Conservation (phyloP, 306 rosid genomes). For the Chamaecrista fasciculata region DNA sequence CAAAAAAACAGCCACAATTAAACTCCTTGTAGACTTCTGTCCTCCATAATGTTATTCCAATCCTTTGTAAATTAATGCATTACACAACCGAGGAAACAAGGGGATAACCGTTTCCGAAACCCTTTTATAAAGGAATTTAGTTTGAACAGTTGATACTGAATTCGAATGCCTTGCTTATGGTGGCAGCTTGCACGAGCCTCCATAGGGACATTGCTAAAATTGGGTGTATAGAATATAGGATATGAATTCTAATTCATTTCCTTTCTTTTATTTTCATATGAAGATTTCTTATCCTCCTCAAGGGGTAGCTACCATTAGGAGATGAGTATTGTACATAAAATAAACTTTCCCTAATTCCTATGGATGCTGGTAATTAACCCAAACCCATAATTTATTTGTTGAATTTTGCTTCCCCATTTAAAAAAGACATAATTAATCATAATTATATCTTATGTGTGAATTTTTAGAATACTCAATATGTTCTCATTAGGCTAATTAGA, state of each 20-base stretch:
- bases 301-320: no score
- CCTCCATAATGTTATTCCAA: neutral
- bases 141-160: constrained; percentile 9
- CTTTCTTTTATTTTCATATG: neutral
- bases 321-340: no score
- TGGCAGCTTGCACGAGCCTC: neutral
- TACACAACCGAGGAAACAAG: neutral
- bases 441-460: neutral
- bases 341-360: neutral
- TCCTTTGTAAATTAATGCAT: neutral
- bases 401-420: no score
- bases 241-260: neutral
- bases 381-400: neutral
- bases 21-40: neutral
- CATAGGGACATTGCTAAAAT: neutral
- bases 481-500: no score
- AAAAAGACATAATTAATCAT: neutral
- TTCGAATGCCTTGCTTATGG: neutral
- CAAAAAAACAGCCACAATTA: neutral
- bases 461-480: no score
- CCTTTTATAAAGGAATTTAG: neutral
- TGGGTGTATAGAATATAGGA: no score
- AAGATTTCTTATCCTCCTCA: neutral
- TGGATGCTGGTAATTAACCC: neutral
- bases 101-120: neutral